These are phyloP conservation scores for Naganishia randhawae DNA, from an alignment of 768 basidiomycete species.

Conservation along the genomic window DNA sequence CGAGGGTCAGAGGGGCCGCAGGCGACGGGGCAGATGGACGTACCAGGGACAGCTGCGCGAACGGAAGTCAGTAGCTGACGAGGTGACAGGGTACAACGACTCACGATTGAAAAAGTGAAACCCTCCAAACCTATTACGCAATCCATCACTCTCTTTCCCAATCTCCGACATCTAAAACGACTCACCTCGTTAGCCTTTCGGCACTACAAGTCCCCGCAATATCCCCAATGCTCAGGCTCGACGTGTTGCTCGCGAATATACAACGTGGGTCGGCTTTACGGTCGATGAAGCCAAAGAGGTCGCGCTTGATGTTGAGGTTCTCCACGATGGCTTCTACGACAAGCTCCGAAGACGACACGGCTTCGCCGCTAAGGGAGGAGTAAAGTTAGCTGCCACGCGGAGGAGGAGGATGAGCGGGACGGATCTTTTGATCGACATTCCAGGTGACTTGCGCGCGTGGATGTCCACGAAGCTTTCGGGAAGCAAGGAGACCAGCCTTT, in stretches of 20 bases:
- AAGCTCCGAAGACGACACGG: constrained; percentile 50
- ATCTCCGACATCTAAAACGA: not conserved
- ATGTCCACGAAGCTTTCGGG: not conserved
- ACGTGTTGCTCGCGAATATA: constrained; percentile 54
- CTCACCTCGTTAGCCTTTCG: constrained; percentile 45
- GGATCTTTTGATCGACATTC: not conserved
- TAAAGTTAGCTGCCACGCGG: not conserved
- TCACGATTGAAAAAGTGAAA: constrained; percentile 54
- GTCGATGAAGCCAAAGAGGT: constrained; percentile 52
- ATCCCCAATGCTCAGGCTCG: constrained; percentile 50
- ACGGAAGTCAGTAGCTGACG: not conserved
- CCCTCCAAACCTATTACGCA: constrained; percentile 49
- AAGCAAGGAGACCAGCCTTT: too few species aligned
- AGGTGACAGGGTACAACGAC: constrained; percentile 12
- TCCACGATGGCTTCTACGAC: constrained; percentile 56
- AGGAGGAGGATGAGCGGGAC: not conserved
- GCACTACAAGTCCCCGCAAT: constrained; percentile 48
- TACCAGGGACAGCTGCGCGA: constrained; percentile 14
- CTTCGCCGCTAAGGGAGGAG: constrained; percentile 36
- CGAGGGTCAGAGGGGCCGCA: not conserved
- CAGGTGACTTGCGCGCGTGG: not conserved
- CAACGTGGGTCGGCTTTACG: constrained; percentile 32
- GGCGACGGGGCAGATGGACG: not conserved
- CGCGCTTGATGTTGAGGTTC: constrained; percentile 52
- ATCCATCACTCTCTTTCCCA: not conserved